These are phyloP conservation scores for Vitis riparia DNA, from an alignment of 164 flowering plant species.

Conservation along the genomic window DNA sequence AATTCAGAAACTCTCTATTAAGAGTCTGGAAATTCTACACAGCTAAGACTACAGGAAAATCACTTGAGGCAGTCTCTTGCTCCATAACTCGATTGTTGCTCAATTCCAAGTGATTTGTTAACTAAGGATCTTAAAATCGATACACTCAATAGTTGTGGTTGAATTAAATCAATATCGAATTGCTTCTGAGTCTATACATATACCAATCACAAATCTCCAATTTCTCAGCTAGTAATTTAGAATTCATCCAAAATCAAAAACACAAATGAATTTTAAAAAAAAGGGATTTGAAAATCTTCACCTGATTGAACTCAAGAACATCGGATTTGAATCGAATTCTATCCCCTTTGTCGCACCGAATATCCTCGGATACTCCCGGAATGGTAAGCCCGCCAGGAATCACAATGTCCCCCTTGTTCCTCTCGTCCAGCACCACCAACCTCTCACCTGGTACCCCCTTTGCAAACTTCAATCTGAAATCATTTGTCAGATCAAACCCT, in stretches of 20 bases:
- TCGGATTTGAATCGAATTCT: conserved; percentile 74
- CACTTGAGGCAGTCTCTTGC: too few relatives aligned
- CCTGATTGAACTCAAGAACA: conserved; percentile 86
- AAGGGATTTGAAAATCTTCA: conserved; percentile 4
- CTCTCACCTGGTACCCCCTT: conserved; percentile 46
- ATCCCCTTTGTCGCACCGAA: conserved; percentile 82
- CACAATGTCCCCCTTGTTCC: conserved; percentile 48
- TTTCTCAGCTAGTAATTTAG: neutral
- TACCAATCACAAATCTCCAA: too few relatives aligned
- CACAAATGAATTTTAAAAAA: neutral
- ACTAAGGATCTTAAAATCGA: too few relatives aligned
- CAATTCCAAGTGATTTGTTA: too few relatives aligned
- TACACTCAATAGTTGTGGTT: too few relatives aligned
- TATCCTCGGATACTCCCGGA: conserved; percentile 52
- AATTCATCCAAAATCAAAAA: neutral
- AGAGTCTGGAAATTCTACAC: too few relatives aligned
- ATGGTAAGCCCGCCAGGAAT: conserved; percentile 50
- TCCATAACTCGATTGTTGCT: too few relatives aligned
- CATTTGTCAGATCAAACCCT: conserved; percentile 76
- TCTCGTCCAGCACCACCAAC: conserved; percentile 63
- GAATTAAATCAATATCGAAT: too few relatives aligned
- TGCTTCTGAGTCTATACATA: too few relatives aligned
- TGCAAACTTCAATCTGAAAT: conserved; percentile 74
- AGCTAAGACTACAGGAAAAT: too few relatives aligned
- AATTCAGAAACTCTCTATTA: too few relatives aligned